These are phyloP conservation scores for Pseudonectria foliicola DNA, from an alignment of 2,329 filamentous ascomycete species.

Conservation along the genomic window DNA sequence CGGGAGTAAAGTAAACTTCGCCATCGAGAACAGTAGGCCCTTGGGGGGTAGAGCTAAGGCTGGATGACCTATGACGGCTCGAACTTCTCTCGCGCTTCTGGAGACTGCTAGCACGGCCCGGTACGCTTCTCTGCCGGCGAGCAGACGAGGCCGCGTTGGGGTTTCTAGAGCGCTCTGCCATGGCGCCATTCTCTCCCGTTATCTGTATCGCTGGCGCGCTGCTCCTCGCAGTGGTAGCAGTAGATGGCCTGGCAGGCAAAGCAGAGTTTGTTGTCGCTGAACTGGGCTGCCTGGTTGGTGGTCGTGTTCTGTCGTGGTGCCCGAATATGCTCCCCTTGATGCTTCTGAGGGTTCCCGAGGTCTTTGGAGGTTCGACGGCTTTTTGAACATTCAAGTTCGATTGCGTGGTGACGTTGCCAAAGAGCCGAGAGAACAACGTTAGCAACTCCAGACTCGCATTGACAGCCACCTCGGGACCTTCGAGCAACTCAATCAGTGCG, in stretches of 20 bases:
- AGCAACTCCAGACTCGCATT: constrained; percentile 83
- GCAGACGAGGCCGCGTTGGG: constrained; percentile 26
- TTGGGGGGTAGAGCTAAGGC: constrained; percentile 32
- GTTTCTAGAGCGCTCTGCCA: constrained; percentile 27
- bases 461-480: constrained; percentile 78
- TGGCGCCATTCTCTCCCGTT: constrained; percentile 53
- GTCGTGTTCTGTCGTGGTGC: constrained; percentile 39
- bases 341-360: constrained; percentile 63
- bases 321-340: constrained; percentile 73
- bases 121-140: constrained; percentile 36
- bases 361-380: constrained; percentile 55
- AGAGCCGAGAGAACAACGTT: constrained; percentile 72
- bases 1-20: constrained; percentile 44
- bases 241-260: constrained; percentile 24
- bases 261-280: constrained; percentile 22
- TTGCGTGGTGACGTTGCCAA: constrained; percentile 50
- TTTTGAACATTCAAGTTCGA: constrained; percentile 34
- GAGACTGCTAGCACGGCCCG: constrained; percentile 43
- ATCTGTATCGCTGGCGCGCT: constrained; percentile 67
- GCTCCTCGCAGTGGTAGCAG: constrained; percentile 37
- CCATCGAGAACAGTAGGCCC: constrained; percentile 40
- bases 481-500: constrained; percentile 71
- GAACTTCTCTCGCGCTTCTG: constrained; percentile 46
- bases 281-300: constrained; percentile 35
- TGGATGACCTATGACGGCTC: constrained; percentile 39